These are phyloP conservation scores for Colletotrichum sp. DNA, from an alignment of 2,329 filamentous ascomycete genomes.

Conservation along the genomic window DNA sequence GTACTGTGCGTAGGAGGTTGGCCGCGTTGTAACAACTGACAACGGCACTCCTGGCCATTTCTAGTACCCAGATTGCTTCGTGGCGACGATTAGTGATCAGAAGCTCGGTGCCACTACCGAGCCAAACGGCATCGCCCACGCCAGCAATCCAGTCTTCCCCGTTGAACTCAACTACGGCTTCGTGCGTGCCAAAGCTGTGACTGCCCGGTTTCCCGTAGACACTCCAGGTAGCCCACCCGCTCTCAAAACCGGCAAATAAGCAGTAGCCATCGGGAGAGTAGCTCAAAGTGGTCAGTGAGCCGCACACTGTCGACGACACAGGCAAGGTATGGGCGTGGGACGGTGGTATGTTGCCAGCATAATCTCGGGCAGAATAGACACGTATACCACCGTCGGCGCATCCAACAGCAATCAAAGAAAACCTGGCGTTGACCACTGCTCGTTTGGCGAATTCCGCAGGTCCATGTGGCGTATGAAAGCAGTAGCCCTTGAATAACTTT, in stretches of 20 bases:
- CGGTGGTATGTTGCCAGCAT: slow-evolving; percentile 87
- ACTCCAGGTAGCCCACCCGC: slow-evolving; percentile 96
- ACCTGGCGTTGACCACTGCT: slow-evolving; percentile 89
- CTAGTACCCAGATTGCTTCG: slow-evolving; percentile 83
- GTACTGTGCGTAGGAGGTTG: slow-evolving; percentile 86
- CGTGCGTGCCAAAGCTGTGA: slow-evolving; percentile 80
- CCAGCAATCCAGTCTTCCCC: slow-evolving; percentile 86
- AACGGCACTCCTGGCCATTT: slow-evolving; percentile 93
- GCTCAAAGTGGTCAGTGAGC: slow-evolving; percentile 73
- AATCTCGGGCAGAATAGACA: slow-evolving; percentile 94
- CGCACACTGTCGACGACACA: slow-evolving; percentile 71
- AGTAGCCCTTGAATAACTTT: slow-evolving; percentile 86
- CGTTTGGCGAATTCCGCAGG: slow-evolving; percentile 68
- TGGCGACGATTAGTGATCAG: slow-evolving; percentile 74
- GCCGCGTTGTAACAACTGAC: slow-evolving; percentile 90
- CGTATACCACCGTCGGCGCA: slow-evolving; percentile 80
- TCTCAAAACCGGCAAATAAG: slow-evolving; percentile 89
- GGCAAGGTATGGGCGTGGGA: slow-evolving; percentile 80
- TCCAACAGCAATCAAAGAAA: slow-evolving; percentile 89
- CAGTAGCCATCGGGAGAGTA: slow-evolving; percentile 98
- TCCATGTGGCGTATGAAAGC: slow-evolving; percentile 78
- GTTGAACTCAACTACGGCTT: slow-evolving; percentile 66
- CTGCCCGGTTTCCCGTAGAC: slow-evolving; percentile 92
- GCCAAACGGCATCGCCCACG: slow-evolving; percentile 80
- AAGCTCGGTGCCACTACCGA: slow-evolving; percentile 86